Conservation (phyloP, 139 green algal species). For the Chlamydomonas sp. region DNA sequence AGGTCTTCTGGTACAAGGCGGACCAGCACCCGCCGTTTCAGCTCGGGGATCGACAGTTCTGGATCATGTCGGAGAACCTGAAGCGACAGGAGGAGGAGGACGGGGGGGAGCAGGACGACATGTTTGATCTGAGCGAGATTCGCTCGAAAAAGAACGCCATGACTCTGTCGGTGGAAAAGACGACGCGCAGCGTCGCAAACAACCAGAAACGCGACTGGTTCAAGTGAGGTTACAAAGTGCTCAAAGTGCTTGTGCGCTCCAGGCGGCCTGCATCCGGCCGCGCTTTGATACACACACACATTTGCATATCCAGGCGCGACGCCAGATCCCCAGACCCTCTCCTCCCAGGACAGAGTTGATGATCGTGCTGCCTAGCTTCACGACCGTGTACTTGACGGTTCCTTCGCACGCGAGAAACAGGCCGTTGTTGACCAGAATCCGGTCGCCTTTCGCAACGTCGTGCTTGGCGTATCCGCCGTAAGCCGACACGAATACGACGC, state of each 20-base stretch:
- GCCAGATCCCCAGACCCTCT: too few relatives aligned
- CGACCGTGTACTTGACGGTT: not conserved
- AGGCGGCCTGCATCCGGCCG: too few relatives aligned
- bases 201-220: too few relatives aligned
- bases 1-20: slow-evolving; percentile 25
- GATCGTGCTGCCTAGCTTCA: not conserved
- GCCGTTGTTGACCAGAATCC: not conserved
- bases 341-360: not conserved
- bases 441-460: not conserved
- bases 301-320: too few relatives aligned
- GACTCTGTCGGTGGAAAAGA: not conserved
- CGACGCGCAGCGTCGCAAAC: not conserved
- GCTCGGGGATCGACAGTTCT: slow-evolving; percentile 5
- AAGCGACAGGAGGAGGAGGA: not conserved
- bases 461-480: not conserved
- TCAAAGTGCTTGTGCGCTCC: too few relatives aligned
- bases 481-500: not conserved
- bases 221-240: too few relatives aligned
- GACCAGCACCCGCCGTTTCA: slow-evolving; percentile 1
- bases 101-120: not conserved
- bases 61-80: slow-evolving; percentile 1
- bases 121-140: not conserved
- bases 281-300: too few relatives aligned
- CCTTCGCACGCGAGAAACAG: not conserved
- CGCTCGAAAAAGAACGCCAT: not conserved